Percentiles rank a stretch among this genome's conserved stretches.
These are phyloP conservation scores for Cladosporium oxysporum DNA, from an alignment of 2,329 filamentous ascomycete species.

Conservation along the genomic window DNA sequence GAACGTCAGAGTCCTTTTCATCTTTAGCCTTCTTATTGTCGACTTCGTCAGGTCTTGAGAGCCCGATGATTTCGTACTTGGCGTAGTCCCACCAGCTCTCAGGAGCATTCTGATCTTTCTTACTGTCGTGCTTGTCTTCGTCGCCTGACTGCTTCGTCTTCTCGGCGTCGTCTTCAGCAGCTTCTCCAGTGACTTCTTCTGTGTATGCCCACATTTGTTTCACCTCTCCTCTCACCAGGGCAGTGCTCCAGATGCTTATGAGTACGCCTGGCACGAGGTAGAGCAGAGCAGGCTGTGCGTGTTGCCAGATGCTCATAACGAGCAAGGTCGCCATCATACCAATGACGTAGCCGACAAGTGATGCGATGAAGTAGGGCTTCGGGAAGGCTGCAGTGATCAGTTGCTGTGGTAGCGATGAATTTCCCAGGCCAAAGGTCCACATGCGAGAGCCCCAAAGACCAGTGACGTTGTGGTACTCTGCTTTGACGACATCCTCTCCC, in stretches of 20 bases:
- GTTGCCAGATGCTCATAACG: conserved; percentile 75
- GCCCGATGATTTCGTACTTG: conserved; percentile 17
- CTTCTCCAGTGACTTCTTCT: conserved; percentile 58
- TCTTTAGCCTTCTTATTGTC: conserved; percentile 31
- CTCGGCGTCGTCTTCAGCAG: conserved; percentile 28
- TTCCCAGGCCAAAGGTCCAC: conserved; percentile 61
- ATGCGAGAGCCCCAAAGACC: conserved; percentile 81
- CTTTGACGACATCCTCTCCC: conserved; percentile 35
- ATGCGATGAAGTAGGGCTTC: conserved; percentile 83
- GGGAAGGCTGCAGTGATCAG: conserved; percentile 57
- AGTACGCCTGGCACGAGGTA: conserved; percentile 90
- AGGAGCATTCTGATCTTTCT: conserved; percentile 12
- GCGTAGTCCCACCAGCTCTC: conserved; percentile 15
- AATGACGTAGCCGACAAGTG: conserved; percentile 71
- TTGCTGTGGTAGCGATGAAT: conserved; percentile 23
- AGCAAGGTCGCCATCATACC: conserved; percentile 76
- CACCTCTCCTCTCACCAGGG: conserved; percentile 69
- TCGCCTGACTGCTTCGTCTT: conserved; percentile 21
- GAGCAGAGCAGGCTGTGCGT: conserved; percentile 85
- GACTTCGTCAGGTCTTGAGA: conserved; percentile 6
- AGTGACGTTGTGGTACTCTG: conserved; percentile 52
- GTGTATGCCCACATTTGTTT: conserved; percentile 78
- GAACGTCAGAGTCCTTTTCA: conserved; percentile 14
- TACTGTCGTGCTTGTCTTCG: conserved; percentile 16
- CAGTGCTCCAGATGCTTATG: conserved; percentile 72